Conservation (phyloP, 192 early-diverging fungal genomes). For the Dissophora ornata region DNA sequence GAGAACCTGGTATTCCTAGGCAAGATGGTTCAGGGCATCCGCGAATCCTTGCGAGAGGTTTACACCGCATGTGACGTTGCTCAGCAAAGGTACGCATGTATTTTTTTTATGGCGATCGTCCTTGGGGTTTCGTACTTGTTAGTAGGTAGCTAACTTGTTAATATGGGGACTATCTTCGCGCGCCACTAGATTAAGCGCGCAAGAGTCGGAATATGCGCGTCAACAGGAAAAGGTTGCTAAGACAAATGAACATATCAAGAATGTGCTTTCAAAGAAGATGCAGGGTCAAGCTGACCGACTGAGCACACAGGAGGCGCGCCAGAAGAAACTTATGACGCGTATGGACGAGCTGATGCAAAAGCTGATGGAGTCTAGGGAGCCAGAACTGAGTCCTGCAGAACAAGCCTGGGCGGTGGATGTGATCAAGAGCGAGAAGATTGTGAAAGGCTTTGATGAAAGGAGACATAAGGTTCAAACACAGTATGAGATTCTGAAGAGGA, state of each 20-base stretch:
- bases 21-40: slow-evolving; percentile 46
- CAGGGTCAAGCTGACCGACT: slow-evolving; percentile 56
- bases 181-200: slow-evolving; percentile 39
- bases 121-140: slow-evolving; percentile 1
- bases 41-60: slow-evolving; percentile 50
- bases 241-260: slow-evolving; percentile 55
- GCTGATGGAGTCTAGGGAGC: slow-evolving; percentile 70
- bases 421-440: slow-evolving; percentile 14
- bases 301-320: slow-evolving; percentile 55
- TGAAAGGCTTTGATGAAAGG: slow-evolving; percentile 28
- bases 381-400: slow-evolving; percentile 70
- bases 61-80: slow-evolving; percentile 38
- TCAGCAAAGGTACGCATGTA: slow-evolving; percentile 27
- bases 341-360: slow-evolving; percentile 72
- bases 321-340: slow-evolving; percentile 59
- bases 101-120: not conserved
- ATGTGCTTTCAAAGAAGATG: slow-evolving; percentile 51
- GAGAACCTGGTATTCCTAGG: slow-evolving; percentile 58
- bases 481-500: slow-evolving; percentile 30
- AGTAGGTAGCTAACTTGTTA: no score
- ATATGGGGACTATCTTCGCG: no score
- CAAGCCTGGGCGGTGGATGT: slow-evolving; percentile 61
- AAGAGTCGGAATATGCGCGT: slow-evolving; percentile 53
- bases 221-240: slow-evolving; percentile 59
- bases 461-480: slow-evolving; percentile 30